Evolutionary conservation across 148 eudicot genomes (phyloP), one percentile per base, ranked within the genome.

Genomic region (Nyssa sinensis): DNA sequence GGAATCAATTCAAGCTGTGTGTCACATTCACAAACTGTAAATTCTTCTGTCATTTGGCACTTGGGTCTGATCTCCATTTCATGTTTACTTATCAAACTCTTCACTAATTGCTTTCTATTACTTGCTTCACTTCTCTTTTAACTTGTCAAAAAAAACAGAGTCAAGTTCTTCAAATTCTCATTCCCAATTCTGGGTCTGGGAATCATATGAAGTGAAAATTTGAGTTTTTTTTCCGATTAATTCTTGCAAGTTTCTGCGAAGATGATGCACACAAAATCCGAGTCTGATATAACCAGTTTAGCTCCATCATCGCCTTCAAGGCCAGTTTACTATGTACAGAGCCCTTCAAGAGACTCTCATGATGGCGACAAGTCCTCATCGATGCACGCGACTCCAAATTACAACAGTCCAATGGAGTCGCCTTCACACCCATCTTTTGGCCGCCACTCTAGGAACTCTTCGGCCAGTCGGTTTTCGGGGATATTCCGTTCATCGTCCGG

Each of bases 251-350:
- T n/a, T 29, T 64, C 17, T 28, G 51, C n/a, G 65, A 86, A 84
- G 10, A 95, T 92, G 98, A 75, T 78, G 35, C 90, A 89, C 76
- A 73, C 86, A 35, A 95, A 95, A 74, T 95, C 98, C 64, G 98
- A 95, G 70, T 92, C 98, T 3, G 98, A 95, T 67, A 29, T 90
- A 23, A 88, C 98, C 21, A 95, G 98, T 65, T 78, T 89, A 85
- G 98, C 96, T 25, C 88, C 96, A 47, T 94, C 98, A 69, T 94
- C 98, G 10, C 98, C 98, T 0, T 78, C 98, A 29, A 79, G 96
- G 47, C 89, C 88, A 47, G 87, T 87, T 5, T 95, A 95, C 81
- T 95, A 70, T 44, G 98, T 95, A 2, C 97, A 92, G 71, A 89
- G 94, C 75, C 98, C 98, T 7, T 89, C 98, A 62, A 86, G 98